These are phyloP conservation scores for Toxicodendron radicans DNA, from an alignment of 345 rosid species.

Conservation along the genomic window DNA sequence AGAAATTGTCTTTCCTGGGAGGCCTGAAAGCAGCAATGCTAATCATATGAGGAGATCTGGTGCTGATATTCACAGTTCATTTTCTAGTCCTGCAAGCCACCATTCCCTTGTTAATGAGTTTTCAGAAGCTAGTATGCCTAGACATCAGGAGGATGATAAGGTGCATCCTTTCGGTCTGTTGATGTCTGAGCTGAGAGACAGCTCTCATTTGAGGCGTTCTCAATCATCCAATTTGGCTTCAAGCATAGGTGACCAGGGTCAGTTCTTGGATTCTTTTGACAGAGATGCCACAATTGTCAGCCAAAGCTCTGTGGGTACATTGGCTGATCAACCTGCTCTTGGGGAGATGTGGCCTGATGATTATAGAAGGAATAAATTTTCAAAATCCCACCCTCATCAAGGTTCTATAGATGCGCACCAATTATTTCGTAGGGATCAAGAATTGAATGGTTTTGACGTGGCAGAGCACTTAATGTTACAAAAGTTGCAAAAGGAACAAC, in stretches of 20 bases:
- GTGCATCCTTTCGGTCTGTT: conserved; percentile 63
- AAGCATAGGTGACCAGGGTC: conserved; percentile 31
- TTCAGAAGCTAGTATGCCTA: conserved; percentile 25
- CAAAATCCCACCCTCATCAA: conserved; percentile 26
- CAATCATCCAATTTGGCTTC: conserved; percentile 37
- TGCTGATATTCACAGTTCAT: conserved; percentile 31
- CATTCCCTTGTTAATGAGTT: conserved; percentile 36
- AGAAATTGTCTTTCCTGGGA: conserved; percentile 57
- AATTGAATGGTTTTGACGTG: conserved; percentile 29
- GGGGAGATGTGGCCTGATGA: conserved; percentile 37
- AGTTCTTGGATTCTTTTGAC: conserved; percentile 29
- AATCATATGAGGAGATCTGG: conserved; percentile 23
- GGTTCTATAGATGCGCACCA: conserved; percentile 37
- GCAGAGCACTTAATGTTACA: conserved; percentile 39
- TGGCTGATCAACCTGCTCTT: conserved; percentile 33
- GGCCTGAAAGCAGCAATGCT: conserved; percentile 35
- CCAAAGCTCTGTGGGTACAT: conserved; percentile 21
- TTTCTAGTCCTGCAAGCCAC: conserved; percentile 26
- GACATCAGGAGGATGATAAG: conserved; percentile 47
- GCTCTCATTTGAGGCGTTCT: conserved; percentile 33
- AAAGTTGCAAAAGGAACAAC: conserved; percentile 40
- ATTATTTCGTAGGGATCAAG: conserved; percentile 36
- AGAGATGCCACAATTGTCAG: conserved; percentile 19
- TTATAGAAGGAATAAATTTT: conserved; percentile 31
- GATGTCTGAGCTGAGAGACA: conserved; percentile 58